Percentiles rank a stretch among this genome's conserved stretches.
Evolutionary conservation across 1,139 yeast species (phyloP).

Genomic region (Kodamaea suecica): DNA sequence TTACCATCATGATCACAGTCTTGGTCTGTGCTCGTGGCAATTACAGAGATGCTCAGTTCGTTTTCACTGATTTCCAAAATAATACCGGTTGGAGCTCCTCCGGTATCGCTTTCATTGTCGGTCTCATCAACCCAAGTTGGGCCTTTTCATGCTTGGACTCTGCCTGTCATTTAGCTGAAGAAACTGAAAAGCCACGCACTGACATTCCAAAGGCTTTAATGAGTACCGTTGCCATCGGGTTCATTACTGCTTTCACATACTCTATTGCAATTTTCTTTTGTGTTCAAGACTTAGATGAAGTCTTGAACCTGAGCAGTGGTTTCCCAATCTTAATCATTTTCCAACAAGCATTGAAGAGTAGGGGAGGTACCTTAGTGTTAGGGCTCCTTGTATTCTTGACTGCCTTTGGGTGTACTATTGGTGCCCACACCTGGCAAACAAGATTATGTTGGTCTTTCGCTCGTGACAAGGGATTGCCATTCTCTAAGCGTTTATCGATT

Average conservation of each 20-base stretch:
- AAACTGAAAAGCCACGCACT: slow-evolving; percentile 54
- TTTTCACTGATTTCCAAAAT: slow-evolving; percentile 58
- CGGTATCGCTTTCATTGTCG: slow-evolving; percentile 63
- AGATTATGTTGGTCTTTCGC: slow-evolving; percentile 76
- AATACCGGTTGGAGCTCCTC: slow-evolving; percentile 63
- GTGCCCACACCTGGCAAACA: slow-evolving; percentile 76
- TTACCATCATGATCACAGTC: slow-evolving; percentile 54
- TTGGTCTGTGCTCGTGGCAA: slow-evolving; percentile 54
- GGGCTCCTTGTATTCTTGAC: slow-evolving; percentile 58
- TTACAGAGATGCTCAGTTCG: slow-evolving; percentile 56
- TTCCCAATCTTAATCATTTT: slow-evolving; percentile 63
- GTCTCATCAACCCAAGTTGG: slow-evolving; percentile 68
- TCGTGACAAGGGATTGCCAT: slow-evolving; percentile 56
- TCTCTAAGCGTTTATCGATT: slow-evolving; percentile 38
- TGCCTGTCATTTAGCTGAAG: slow-evolving; percentile 71
- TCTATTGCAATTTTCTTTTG: slow-evolving; percentile 63
- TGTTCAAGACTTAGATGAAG: slow-evolving; percentile 46
- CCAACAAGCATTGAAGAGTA: slow-evolving; percentile 54
- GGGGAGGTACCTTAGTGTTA: slow-evolving; percentile 57
- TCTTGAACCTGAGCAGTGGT: slow-evolving; percentile 49
- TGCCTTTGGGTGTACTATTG: slow-evolving; percentile 66
- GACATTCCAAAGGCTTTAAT: slow-evolving; percentile 62
- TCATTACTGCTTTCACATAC: slow-evolving; percentile 57
- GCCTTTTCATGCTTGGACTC: slow-evolving; percentile 67
- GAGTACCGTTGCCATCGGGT: slow-evolving; percentile 66